phyloP scores from a whole-genome alignment of 2,329 filamentous ascomycete species.

The Ophiostoma sp. region DNA sequence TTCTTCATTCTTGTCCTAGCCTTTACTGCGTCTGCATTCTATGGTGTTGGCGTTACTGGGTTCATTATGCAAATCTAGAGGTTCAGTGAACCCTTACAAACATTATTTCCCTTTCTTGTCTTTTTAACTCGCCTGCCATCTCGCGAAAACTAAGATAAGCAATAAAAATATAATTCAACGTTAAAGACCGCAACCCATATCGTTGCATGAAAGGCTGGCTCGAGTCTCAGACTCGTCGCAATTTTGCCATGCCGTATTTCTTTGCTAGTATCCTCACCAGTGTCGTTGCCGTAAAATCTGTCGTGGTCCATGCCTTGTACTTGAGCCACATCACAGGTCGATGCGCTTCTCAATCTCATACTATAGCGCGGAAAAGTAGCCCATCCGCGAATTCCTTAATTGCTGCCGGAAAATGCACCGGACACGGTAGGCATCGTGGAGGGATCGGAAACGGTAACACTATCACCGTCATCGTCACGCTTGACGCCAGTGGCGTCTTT shows the following conservation, averaged over 20 bases:
- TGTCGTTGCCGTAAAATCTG: background rate
- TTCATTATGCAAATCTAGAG: no score
- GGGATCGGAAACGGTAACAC: background rate
- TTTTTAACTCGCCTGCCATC: no score
- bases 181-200: background rate
- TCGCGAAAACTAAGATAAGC: background rate
- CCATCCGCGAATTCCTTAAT: background rate
- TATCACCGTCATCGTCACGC: background rate
- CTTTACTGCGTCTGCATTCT: background rate
- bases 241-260: background rate
- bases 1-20: background rate
- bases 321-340: background rate
- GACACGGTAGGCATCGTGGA: background rate
- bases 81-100: no score
- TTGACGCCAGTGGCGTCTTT: background rate
- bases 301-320: background rate
- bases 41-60: background rate
- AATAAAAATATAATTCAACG: background rate
- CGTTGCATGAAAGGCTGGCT: background rate
- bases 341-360: background rate
- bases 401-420: background rate
- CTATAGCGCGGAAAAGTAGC: background rate
- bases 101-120: no score
- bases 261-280: background rate
- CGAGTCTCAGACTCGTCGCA: background rate